Percentiles rank a stretch among this genome's conserved stretches.
These are phyloP conservation scores for Chytriomyces confervae DNA, from an alignment of 192 early-diverging fungal genomes.

Conservation along the genomic window DNA sequence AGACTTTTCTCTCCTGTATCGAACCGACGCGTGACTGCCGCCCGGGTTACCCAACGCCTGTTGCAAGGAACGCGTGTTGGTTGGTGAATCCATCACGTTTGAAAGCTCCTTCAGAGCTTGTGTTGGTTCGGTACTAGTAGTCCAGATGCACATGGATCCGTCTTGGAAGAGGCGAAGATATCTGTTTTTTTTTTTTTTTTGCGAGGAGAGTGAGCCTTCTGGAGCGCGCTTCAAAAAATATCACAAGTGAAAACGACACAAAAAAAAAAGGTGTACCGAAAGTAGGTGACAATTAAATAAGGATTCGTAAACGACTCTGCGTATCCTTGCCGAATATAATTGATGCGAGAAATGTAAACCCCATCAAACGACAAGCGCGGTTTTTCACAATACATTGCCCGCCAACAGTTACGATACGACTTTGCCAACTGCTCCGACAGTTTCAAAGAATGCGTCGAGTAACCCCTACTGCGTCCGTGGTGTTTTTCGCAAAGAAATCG, in stretches of 20 bases:
- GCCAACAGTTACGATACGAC: slow-evolving; percentile 25
- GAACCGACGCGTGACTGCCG: not conserved
- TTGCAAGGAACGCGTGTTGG: not conserved
- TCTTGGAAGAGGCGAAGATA: slow-evolving; percentile 34
- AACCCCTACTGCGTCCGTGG: not conserved
- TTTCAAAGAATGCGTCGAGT: not conserved
- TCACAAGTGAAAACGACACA: not conserved
- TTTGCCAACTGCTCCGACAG: not conserved
- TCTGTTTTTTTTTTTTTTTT: not conserved
- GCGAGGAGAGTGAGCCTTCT: too few relatives aligned
- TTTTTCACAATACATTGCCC: slow-evolving; percentile 29
- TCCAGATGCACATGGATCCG: slow-evolving; percentile 34
- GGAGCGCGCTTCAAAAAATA: too few relatives aligned
- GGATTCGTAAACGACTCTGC: slow-evolving; percentile 32
- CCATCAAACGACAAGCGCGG: slow-evolving; percentile 26
- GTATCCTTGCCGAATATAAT: slow-evolving; percentile 37
- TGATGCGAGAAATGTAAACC: slow-evolving; percentile 36
- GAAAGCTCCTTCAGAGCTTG: slow-evolving; percentile 28
- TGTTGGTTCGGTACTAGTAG: slow-evolving; percentile 26
- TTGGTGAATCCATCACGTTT: slow-evolving; percentile 9
- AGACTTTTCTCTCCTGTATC: slow-evolving; percentile 6
- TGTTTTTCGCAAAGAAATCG: slow-evolving; percentile 25
- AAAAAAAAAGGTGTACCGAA: not conserved
- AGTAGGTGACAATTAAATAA: slow-evolving; percentile 38
- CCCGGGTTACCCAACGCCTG: not conserved